Evolutionary conservation across 257 asterid species (phyloP).

Genomic region (Lycium barbarum): DNA sequence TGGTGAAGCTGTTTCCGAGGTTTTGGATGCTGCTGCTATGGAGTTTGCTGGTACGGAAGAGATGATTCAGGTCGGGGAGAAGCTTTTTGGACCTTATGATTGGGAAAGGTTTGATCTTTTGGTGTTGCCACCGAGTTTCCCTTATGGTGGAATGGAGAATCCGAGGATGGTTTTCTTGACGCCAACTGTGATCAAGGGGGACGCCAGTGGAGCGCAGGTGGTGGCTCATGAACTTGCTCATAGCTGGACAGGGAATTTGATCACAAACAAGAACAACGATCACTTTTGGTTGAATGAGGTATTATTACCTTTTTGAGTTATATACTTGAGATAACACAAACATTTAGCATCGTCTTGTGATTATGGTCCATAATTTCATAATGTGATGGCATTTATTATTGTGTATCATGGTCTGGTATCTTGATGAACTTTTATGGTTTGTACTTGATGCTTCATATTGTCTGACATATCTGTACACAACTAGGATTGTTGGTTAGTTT

Average conservation of each 20-base stretch:
- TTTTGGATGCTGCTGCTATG: conserved; percentile 76
- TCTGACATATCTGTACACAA: background rate
- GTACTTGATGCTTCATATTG: background rate
- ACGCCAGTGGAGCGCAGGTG: conserved; percentile 80
- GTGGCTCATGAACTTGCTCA: conserved; percentile 99
- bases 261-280: conserved; percentile 89
- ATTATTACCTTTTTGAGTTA: background rate
- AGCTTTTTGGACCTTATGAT: conserved; percentile 83
- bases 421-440: background rate
- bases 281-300: conserved; percentile 99
- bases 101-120: conserved; percentile 97
- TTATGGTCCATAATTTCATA: background rate
- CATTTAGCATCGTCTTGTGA: background rate
- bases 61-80: conserved; percentile 90
- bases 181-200: conserved; percentile 94
- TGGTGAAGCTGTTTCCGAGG: conserved; percentile 59
- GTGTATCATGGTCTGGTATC: background rate
- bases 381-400: background rate
- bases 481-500: background rate
- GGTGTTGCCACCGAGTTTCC: conserved; percentile 98
- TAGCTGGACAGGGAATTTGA: conserved; percentile 98
- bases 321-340: background rate
- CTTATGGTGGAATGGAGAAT: conserved; percentile 97
- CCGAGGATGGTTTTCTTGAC: conserved; percentile 96
- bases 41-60: conserved; percentile 94